Evolutionary conservation across 78 protist genomes (phyloP), one percentile per base, ranked within the genome.

Genomic region (Cyanophora paradoxa): DNA sequence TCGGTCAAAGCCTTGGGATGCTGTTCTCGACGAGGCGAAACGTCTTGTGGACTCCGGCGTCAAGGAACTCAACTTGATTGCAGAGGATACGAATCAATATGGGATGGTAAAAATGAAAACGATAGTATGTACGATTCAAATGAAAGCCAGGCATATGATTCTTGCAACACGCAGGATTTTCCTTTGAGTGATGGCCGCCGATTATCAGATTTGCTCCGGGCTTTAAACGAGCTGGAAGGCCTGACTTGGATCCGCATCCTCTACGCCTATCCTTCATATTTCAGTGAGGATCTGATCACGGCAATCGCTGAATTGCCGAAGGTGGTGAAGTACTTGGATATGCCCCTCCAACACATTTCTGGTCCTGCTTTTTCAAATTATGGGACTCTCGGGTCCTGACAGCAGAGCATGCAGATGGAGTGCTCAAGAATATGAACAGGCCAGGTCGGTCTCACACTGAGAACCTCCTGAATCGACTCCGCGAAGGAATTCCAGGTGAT

Each of bases 311-410:
- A 10, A 10, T 30, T 58, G 17, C 28, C 17, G 28, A 58, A 58
- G 73, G 73, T 67, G 36, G 73, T 67, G 28, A 67, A 67, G 57
- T 67, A 67, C 40, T 41, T 67, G 11, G 73, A 67, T 56, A 67
- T 67, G 37, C 73, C 73, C 50, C 73, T 67, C 16, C 73, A 67
- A 34, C 73, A 67, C 58, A 37, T 48, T n/a, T n/a, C n/a, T n/a
- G n/a, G n/a, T n/a, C n/a, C n/a, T n/a, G n/a, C n/a, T n/a, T n/a
- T n/a, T n/a, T n/a, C n/a, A n/a, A n/a, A n/a, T n/a, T n/a, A n/a
- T n/a, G n/a, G n/a, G n/a, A n/a, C n/a, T n/a, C n/a, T n/a, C n/a
- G n/a, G n/a, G n/a, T n/a, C n/a, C n/a, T n/a, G n/a, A n/a, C n/a
- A n/a, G n/a, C n/a, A n/a, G n/a, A n/a, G n/a, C n/a, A n/a, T n/a